Evolutionary conservation across 2,329 filamentous ascomycete species (phyloP).

Genomic region (Harringtonia aguacate): DNA sequence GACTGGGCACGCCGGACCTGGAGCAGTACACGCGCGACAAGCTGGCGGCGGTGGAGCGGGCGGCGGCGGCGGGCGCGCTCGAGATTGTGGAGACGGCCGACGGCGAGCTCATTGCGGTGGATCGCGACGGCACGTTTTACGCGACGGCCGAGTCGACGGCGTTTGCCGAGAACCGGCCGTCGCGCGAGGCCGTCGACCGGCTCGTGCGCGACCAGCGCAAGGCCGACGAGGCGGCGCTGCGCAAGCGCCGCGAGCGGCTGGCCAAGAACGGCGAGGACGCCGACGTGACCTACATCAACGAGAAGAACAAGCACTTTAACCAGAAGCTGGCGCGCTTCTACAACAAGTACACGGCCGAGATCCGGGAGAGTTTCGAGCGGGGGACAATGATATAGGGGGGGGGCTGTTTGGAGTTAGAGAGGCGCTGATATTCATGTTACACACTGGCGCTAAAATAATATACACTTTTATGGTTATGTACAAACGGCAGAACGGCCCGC

Average conservation of each 20-base stretch:
- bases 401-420: too few relatives aligned
- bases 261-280: constrained; percentile 71
- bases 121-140: constrained; percentile 84
- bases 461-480: neutral
- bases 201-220: constrained; percentile 78
- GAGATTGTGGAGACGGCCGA: constrained; percentile 95
- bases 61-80: constrained; percentile 72
- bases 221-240: constrained; percentile 76
- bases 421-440: too few relatives aligned
- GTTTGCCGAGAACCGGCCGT: constrained; percentile 77
- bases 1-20: constrained; percentile 58
- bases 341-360: constrained; percentile 96
- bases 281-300: constrained; percentile 98
- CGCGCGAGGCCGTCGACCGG: constrained; percentile 76
- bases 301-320: constrained; percentile 99
- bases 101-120: constrained; percentile 87
- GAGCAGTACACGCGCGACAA: constrained; percentile 84
- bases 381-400: constrained; percentile 58
- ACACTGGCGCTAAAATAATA: neutral
- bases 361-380: constrained; percentile 93
- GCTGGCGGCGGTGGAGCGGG: constrained; percentile 71
- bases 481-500: neutral
- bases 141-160: constrained; percentile 65
- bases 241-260: constrained; percentile 74
- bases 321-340: constrained; percentile 93